Base-by-base conservation (phyloP, 108 stramenopile species). In the Pseudonitzschia delicatissima region DNA sequence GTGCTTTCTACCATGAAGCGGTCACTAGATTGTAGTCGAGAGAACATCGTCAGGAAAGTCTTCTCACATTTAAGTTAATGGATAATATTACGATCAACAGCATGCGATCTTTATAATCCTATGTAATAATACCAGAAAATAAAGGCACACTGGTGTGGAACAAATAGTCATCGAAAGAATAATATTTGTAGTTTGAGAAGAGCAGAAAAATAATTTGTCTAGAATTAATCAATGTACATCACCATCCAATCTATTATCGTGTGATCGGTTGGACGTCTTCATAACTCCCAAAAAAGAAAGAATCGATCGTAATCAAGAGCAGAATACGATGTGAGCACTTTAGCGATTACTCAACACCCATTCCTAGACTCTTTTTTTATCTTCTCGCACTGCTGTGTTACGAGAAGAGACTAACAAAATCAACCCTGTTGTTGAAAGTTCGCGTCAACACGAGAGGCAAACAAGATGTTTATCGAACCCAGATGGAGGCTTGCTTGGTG, bases 401-500 rank as follows among this genome's bases (percentile, higher is more conserved):
- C 53, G 53, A 15, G 32, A 17, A 55, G 31, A 55, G 53, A 55
- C 53, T 55, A 55, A 27, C 21, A 29, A 55, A 55, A 55, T 55
- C 53, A 55, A 55, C 12, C 15, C 53, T 6, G 12, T 12, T 55
- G 53, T 51, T 51, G 21, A 18, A 51, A 51, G 27, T 44, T 44
- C 7, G n/a, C 6, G 31, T 31, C 7, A 33, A 21, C 32, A 33
- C 15, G n/a, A 33, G 29, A 27, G 15, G 18, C 27, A 51, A 28
- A 6, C 50, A 42, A 6, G 23, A 11, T 64, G 68, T 65, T 81
- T 81, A 81, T 73, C 80, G 70, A 48, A 81, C 80, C 62, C 76
- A 81, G 48, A 81, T 73, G 67, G 76, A 71, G 21, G 82, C 89
- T 37, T 81, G 77, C 26, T 68, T 49, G 53, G 93, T 87, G 53